These are phyloP conservation scores for Paramarasmius palmivorus DNA, from an alignment of 1,284 basidiomycete genomes.

Conservation along the genomic window DNA sequence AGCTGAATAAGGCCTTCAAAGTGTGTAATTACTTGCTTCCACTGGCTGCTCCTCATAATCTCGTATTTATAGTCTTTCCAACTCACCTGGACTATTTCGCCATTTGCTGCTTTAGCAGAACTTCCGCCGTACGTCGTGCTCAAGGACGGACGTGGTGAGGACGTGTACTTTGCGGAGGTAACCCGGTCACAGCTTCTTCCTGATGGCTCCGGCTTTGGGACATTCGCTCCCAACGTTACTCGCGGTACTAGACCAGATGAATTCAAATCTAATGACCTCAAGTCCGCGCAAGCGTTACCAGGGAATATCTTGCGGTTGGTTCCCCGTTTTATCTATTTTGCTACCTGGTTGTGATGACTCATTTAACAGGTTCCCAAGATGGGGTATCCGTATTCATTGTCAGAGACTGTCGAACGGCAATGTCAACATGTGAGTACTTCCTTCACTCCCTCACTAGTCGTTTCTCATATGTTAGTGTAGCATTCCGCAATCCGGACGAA, in stretches of 20 bases:
- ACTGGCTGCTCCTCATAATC: constrained; percentile 4
- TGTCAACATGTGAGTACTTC: constrained; percentile 28
- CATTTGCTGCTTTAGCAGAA: constrained; percentile 31
- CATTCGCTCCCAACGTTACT: constrained; percentile 27
- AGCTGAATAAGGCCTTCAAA: constrained; percentile 21
- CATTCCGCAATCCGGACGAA: constrained; percentile 18
- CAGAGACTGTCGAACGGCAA: constrained; percentile 30
- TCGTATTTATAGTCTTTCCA: constrained; percentile 19
- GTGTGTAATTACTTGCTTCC: constrained; percentile 16
- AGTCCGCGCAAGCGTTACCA: no score
- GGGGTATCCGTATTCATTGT: constrained; percentile 44
- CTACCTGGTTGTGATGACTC: background rate
- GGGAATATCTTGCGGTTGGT: no score
- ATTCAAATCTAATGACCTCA: background rate
- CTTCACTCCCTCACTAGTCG: background rate
- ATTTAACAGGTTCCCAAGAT: constrained; percentile 25
- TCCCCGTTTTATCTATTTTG: no score
- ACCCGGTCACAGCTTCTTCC: constrained; percentile 31
- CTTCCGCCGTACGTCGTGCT: constrained; percentile 32
- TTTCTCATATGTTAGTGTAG: background rate
- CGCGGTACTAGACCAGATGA: constrained; percentile 16
- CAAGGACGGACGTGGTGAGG: constrained; percentile 18
- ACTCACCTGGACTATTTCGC: constrained; percentile 36
- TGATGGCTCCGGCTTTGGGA: constrained; percentile 36
- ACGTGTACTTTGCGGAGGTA: constrained; percentile 37